A percentile compares a stretch with the other conserved stretches of the same genome.
Conservation (phyloP, 2,329 filamentous ascomycete species). For the Fusarium subtropicale region DNA sequence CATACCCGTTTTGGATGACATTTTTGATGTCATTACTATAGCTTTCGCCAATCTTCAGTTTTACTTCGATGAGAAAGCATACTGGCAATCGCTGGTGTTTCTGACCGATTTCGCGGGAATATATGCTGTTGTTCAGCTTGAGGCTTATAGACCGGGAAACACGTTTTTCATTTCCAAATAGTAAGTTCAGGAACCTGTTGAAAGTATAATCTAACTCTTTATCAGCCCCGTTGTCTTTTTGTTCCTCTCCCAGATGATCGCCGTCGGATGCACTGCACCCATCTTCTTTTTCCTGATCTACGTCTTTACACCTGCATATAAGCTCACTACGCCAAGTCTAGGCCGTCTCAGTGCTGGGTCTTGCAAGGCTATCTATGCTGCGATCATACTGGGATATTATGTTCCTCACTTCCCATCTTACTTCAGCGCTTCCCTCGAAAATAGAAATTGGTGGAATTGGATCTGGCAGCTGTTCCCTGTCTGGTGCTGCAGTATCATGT, state of each 20-base stretch:
- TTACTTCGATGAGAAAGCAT: constrained; percentile 32
- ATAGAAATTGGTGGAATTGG: constrained; percentile 49
- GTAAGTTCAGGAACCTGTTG: constrained; percentile 17
- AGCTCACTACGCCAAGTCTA: constrained; percentile 22
- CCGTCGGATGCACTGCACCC: constrained; percentile 39
- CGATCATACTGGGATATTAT: constrained; percentile 35
- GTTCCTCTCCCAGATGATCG: constrained; percentile 41
- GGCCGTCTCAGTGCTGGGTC: constrained; percentile 14
- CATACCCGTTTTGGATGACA: constrained; percentile 35
- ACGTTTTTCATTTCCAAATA: constrained; percentile 34
- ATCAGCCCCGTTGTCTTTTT: constrained; percentile 34
- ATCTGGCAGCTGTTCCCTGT: constrained; percentile 49
- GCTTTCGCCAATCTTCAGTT: constrained; percentile 46
- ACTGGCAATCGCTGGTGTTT: constrained; percentile 48
- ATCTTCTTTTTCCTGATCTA: constrained; percentile 45
- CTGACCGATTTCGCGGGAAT: constrained; percentile 46
- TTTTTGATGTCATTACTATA: constrained; percentile 33
- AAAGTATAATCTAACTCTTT: neutral
- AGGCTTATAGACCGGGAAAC: constrained; percentile 39
- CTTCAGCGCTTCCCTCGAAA: constrained; percentile 39
- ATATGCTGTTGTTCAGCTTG: constrained; percentile 45
- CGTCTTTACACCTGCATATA: constrained; percentile 31
- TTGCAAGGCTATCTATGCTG: constrained; percentile 36
- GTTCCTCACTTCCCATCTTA: constrained; percentile 35
- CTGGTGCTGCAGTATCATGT: constrained; percentile 39